Conservation (phyloP, 345 rosid species). For the Populus pruinosa region DNA sequence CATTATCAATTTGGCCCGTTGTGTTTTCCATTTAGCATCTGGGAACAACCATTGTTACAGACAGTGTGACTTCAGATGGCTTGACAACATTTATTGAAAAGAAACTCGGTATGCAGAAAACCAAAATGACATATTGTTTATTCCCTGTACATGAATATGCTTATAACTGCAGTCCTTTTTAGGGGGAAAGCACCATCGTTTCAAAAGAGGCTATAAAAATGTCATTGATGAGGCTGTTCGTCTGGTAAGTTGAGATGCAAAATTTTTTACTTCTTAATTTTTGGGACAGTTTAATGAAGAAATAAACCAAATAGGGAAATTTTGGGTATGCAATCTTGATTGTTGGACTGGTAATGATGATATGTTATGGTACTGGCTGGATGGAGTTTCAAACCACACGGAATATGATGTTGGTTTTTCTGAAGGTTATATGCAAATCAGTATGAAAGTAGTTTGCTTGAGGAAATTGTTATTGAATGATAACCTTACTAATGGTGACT, state of each 20-base stretch:
- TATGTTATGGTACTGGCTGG: not conserved
- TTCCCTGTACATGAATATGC: slow-evolving; percentile 2
- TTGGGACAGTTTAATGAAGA: not conserved
- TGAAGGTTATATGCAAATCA: not conserved
- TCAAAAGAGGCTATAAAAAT: slow-evolving; percentile 96
- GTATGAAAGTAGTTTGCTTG: not conserved
- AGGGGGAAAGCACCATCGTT: slow-evolving; percentile 96
- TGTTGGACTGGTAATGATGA: not conserved
- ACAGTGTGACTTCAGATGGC: slow-evolving; percentile 98
- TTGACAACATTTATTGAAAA: slow-evolving; percentile 78
- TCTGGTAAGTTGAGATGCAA: slow-evolving; percentile 52
- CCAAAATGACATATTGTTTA: not conserved
- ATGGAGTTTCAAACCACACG: not conserved
- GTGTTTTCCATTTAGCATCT: slow-evolving; percentile 58
- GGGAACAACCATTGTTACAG: slow-evolving; percentile 92
- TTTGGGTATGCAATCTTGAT: not conserved
- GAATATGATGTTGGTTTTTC: not conserved
- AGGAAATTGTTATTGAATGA: not conserved
- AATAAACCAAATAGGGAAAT: not conserved
- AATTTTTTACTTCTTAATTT: not conserved
- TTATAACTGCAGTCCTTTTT: slow-evolving; percentile 16
- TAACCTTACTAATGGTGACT: not conserved
- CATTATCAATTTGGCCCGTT: not conserved
- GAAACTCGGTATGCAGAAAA: slow-evolving; percentile 66
- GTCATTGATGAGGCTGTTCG: slow-evolving; percentile 95